Conservation (phyloP, 176 grass and related monocot species). For the Themeda triandra region DNA sequence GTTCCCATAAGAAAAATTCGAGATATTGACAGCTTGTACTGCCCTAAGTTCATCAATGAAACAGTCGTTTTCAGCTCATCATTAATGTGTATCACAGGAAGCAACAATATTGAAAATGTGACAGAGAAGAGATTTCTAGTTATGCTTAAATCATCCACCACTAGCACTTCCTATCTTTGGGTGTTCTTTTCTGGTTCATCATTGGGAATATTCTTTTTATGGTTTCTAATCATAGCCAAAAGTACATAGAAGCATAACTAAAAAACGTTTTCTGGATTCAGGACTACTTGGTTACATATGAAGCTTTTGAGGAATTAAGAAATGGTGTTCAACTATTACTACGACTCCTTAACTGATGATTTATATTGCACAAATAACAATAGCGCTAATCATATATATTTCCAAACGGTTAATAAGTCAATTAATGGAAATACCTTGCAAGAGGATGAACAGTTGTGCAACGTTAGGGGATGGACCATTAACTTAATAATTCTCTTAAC, state of each 20-base stretch:
- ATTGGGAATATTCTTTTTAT: not conserved
- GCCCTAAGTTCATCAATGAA: constrained; percentile 1
- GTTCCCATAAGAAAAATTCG: constrained; percentile 12
- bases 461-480: not conserved
- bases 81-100: constrained; percentile 40
- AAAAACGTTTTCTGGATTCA: not conserved
- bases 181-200: constrained; percentile 4
- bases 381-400: not conserved
- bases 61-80: constrained; percentile 38
- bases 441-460: constrained; percentile 10
- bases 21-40: constrained; percentile 27
- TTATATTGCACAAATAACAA: not conserved
- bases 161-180: constrained; percentile 11
- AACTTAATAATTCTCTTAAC: constrained; percentile 18
- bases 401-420: constrained; percentile 18
- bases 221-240: constrained; percentile 9
- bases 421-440: constrained; percentile 5
- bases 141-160: constrained; percentile 1
- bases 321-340: not conserved
- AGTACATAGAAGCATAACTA: not conserved
- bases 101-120: constrained; percentile 37
- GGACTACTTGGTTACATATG: not conserved
- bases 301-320: not conserved
- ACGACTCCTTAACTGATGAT: not conserved
- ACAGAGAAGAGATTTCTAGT: not conserved